Base-by-base conservation (phyloP, 352 stramenopile species). In the Pythium sp. region DNA sequence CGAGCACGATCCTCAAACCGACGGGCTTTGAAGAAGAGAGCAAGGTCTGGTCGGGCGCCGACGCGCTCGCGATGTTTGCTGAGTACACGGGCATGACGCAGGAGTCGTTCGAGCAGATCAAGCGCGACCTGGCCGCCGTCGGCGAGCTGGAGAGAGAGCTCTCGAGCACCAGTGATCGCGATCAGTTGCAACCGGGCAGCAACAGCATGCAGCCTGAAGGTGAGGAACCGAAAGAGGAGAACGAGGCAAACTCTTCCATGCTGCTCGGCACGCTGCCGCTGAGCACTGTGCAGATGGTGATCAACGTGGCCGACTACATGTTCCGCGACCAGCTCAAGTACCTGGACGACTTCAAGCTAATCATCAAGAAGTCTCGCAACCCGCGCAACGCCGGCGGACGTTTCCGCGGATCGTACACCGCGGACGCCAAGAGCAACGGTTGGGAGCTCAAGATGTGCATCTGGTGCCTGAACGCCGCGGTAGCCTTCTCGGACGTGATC, bases 391-490 rank as follows among this genome's bases (percentile, higher is more conserved):
- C 32, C 0, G 64, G 47, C 1, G 70, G 68, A 14, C 72, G 78
- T 3, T 71, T 70, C 18, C 70, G 70, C 11, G 57, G 70, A 26
- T 64, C 34, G 46, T 70, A 66, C 28, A 64, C 38, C 20, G 68
- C 56, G 14, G 61, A 73, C 28, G 41, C 74, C 3, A 73, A 81
- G 34, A 62, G 22, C 58, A 58, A 73, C 36, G 75, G 32, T 51
- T 85, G 71, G 81, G 76, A 93, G 22, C 46, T 90, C 60, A 95
- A 95, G 75, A 73, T 94, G 63, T 95, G 87, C 60, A 81, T 96
- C 22, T 96, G 89, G 89, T 96, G 89, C 47, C 67, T 96, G 2
- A 92, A 94, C 69, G 86, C 87, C 1, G 87, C 84, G 0, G 87
- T 96, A 7, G 89, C 87, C 2, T 95, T 96, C 68, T 85, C 82